These are phyloP conservation scores for Fraxinus platypoda DNA, from an alignment of 305 asterid genomes.

Conservation along the genomic window DNA sequence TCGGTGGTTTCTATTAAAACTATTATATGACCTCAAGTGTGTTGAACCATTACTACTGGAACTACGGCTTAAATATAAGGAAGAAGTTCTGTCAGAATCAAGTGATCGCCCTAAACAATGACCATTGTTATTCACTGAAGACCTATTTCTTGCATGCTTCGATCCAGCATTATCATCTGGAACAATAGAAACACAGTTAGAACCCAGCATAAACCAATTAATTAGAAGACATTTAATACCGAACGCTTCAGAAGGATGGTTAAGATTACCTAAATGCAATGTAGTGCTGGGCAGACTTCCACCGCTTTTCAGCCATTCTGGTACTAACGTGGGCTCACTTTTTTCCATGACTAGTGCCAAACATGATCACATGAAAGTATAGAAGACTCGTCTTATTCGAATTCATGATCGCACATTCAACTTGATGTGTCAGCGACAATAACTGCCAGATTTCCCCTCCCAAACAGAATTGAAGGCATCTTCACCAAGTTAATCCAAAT, in stretches of 20 bases:
- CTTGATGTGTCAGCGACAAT: constrained; percentile 3
- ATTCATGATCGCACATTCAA: constrained; percentile 1
- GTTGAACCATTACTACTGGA: constrained; percentile 33
- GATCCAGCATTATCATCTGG: constrained; percentile 35
- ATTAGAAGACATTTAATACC: neutral
- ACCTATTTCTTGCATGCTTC: constrained; percentile 33
- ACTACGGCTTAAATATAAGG: constrained; percentile 30
- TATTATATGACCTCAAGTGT: constrained; percentile 33
- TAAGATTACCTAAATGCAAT: constrained; percentile 32
- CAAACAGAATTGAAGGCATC: neutral
- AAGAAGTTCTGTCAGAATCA: constrained; percentile 29
- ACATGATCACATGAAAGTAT: constrained; percentile 21
- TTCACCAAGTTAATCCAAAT: neutral
- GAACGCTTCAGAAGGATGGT: neutral
- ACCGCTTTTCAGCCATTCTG: constrained; percentile 46
- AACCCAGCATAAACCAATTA: neutral
- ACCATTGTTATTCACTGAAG: constrained; percentile 26
- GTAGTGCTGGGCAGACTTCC: constrained; percentile 32
- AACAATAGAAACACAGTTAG: neutral
- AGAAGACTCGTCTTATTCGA: constrained; percentile 7
- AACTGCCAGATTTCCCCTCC: neutral
- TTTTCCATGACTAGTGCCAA: constrained; percentile 38
- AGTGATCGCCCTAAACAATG: constrained; percentile 30
- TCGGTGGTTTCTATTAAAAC: constrained; percentile 34
- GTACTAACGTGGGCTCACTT: constrained; percentile 50